Evolutionary conservation across 2,329 filamentous ascomycete genomes (phyloP).

Genomic region (Drechslerella dactyloides): DNA sequence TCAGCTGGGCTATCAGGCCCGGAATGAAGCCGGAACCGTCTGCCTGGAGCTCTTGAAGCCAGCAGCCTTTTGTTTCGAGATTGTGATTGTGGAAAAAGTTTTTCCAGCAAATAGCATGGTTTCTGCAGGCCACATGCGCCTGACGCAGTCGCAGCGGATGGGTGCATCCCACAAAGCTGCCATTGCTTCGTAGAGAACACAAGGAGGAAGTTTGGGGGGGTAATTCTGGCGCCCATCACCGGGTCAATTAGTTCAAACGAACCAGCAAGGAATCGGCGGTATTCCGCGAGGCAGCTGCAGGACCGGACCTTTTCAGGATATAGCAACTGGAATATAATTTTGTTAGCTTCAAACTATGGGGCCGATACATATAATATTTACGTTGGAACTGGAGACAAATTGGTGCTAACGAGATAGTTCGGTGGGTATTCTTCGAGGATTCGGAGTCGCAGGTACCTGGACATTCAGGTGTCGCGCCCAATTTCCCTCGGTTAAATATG

Average conservation of each 20-base stretch:
- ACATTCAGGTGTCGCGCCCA: constrained; percentile 22
- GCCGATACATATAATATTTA: constrained; percentile 2
- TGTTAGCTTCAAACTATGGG: constrained; percentile 48
- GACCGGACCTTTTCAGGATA: constrained; percentile 30
- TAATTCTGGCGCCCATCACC: constrained; percentile 20
- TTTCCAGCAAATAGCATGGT: constrained; percentile 41
- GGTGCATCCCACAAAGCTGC: constrained; percentile 43
- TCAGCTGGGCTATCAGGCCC: constrained; percentile 44
- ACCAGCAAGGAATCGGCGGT: neutral
- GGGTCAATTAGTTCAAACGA: constrained; percentile 34
- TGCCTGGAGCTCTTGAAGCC: constrained; percentile 31
- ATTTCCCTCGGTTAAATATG: constrained; percentile 51
- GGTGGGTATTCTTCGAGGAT: constrained; percentile 20
- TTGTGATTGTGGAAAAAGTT: constrained; percentile 44
- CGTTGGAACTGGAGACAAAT: constrained; percentile 14
- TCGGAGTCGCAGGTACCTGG: constrained; percentile 20
- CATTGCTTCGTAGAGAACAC: constrained; percentile 11
- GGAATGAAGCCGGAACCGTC: constrained; percentile 25
- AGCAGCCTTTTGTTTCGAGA: constrained; percentile 30
- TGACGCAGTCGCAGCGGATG: constrained; percentile 14
- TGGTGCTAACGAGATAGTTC: constrained; percentile 1
- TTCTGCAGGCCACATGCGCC: constrained; percentile 44
- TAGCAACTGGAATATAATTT: constrained; percentile 44
- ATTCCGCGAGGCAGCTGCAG: constrained; percentile 24
- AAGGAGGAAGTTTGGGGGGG: constrained; percentile 21